These are phyloP conservation scores for Earliella scabrosa DNA, from an alignment of 1,284 basidiomycete genomes.

Conservation along the genomic window DNA sequence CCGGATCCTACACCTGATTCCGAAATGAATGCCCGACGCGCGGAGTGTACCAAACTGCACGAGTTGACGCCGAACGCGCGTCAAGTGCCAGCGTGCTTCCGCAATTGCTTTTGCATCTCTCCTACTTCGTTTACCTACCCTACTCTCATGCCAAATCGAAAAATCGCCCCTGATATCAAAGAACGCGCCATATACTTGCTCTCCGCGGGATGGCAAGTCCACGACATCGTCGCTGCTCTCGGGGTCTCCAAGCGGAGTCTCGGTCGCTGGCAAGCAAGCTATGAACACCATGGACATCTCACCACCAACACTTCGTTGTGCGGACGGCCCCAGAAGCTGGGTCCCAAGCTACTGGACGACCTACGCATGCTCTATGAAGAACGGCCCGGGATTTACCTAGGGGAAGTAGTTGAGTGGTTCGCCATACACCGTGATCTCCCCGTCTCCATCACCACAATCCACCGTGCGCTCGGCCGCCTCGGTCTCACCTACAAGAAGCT, in stretches of 20 bases:
- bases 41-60: background rate
- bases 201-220: background rate
- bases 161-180: slow-evolving; percentile 6
- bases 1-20: no score
- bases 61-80: background rate
- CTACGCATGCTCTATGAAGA: background rate
- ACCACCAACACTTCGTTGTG: background rate
- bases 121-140: no score
- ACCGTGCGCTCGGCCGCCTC: background rate
- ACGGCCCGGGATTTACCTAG: slow-evolving; percentile 2
- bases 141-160: background rate
- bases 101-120: no score
- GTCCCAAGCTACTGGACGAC: background rate
- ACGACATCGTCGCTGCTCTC: background rate
- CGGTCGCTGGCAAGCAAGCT: background rate
- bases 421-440: background rate
- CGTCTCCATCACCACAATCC: background rate
- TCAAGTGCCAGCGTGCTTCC: no score
- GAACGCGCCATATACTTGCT: background rate
- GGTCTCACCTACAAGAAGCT: slow-evolving; percentile 13
- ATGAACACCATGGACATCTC: background rate
- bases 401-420: slow-evolving; percentile 11
- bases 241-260: background rate
- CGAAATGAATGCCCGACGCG: no score
- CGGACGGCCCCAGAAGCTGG: background rate